These are phyloP conservation scores for Starmerella ratchasimensis DNA, from an alignment of 805 yeast species.

Conservation along the genomic window DNA sequence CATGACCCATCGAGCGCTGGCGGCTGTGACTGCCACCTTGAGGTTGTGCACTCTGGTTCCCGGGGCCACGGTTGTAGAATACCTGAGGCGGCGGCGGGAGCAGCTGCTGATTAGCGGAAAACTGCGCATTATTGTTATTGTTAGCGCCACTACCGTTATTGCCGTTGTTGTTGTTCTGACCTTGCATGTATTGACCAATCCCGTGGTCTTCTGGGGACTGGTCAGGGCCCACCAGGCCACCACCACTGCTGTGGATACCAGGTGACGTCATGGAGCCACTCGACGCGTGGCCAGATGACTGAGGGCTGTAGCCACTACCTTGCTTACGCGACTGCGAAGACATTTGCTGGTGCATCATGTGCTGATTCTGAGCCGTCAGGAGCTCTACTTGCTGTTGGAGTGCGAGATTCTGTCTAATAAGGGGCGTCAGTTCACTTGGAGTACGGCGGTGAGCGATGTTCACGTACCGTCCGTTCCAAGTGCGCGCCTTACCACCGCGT, in stretches of 20 bases:
- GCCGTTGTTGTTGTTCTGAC: neutral
- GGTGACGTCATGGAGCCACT: neutral
- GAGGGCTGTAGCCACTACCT: neutral
- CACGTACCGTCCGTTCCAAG: conserved; percentile 35
- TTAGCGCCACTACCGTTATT: neutral
- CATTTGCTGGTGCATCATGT: conserved; percentile 58
- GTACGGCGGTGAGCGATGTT: conserved; percentile 96
- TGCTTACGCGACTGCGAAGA: conserved; percentile 1
- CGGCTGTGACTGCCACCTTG: conserved; percentile 8
- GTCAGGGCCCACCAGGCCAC: too few relatives aligned
- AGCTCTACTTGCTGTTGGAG: conserved; percentile 84
- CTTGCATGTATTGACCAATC: neutral
- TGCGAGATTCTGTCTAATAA: conserved; percentile 68
- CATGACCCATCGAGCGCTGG: conserved; percentile 43
- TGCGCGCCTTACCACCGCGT: conserved; percentile 15
- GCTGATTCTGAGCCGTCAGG: conserved; percentile 87
- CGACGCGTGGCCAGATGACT: neutral
- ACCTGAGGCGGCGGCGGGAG: conserved; percentile 14
- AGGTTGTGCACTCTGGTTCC: conserved; percentile 4
- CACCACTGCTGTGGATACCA: conserved; percentile 23
- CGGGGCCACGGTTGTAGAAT: conserved; percentile 7
- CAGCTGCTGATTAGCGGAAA: conserved; percentile 9
- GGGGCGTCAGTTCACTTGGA: conserved; percentile 84
- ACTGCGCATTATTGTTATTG: too few relatives aligned
- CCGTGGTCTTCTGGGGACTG: too few relatives aligned